Percentiles rank a stretch among this genome's conserved stretches.
Evolutionary conservation across 805 yeast genomes (phyloP).

Genomic region (Kodamaea hsintzibuensis): DNA sequence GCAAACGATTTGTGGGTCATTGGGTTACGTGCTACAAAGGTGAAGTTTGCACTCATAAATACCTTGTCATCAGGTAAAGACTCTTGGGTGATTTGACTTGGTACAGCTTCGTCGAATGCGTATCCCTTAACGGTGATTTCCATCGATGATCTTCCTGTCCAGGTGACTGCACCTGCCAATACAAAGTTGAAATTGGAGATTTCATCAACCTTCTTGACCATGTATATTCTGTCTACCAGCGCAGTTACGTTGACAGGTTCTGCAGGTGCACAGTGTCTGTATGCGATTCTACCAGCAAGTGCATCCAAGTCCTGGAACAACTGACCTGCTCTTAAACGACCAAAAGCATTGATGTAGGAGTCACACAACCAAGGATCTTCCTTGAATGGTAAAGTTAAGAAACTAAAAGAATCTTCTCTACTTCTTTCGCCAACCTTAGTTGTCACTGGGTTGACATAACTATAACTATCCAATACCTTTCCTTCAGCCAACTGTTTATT

Average conservation of each 20-base stretch:
- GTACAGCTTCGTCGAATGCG: constrained; percentile 60
- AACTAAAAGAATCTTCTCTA: constrained; percentile 74
- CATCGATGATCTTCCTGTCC: constrained; percentile 96
- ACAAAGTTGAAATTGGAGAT: constrained; percentile 73
- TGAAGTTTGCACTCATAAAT: constrained; percentile 86
- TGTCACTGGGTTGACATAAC: constrained; percentile 71
- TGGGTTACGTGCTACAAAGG: constrained; percentile 95
- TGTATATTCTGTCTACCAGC: constrained; percentile 85
- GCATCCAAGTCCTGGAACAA: constrained; percentile 93
- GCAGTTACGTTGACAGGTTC: constrained; percentile 96
- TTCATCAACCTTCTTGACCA: constrained; percentile 82
- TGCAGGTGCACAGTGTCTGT: constrained; percentile 91
- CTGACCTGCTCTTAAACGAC: constrained; percentile 91
- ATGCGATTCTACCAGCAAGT: constrained; percentile 90
- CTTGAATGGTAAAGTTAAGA: constrained; percentile 74
- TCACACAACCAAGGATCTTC: constrained; percentile 82
- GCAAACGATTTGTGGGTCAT: constrained; percentile 88
- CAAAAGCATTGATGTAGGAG: constrained; percentile 84
- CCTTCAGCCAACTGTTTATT: constrained; percentile 71
- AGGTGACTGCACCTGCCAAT: constrained; percentile 86
- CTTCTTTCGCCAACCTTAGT: constrained; percentile 72
- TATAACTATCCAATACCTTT: constrained; percentile 65
- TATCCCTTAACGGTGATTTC: constrained; percentile 91
- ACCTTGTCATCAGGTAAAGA: constrained; percentile 65
- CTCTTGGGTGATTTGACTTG: constrained; percentile 53